Percentiles rank a stretch among this genome's conserved stretches.
Conservation (phyloP, 1,284 basidiomycete genomes). For the Leucoagaricus sp. region DNA sequence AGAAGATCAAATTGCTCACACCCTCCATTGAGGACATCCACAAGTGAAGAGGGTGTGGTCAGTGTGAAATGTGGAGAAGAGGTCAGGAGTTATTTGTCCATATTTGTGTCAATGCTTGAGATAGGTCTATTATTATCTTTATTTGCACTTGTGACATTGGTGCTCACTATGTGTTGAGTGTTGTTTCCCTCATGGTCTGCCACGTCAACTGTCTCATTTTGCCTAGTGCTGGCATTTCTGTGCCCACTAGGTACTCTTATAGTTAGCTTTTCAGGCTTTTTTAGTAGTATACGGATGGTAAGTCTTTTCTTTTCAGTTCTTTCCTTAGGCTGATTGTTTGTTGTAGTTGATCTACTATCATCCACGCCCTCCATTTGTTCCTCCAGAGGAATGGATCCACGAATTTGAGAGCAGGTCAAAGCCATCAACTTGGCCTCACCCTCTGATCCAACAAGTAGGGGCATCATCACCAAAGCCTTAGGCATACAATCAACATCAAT, state of each 20-base stretch:
- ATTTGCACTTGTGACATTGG: neutral
- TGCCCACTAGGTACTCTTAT: neutral
- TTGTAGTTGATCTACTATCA: neutral
- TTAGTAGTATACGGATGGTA: no score
- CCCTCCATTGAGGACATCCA: neutral
- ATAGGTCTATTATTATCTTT: neutral
- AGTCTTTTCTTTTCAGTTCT: neutral
- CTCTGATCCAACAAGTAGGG: slow-evolving; percentile 3
- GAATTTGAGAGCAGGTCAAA: neutral
- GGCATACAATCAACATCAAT: neutral
- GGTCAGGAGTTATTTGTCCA: neutral
- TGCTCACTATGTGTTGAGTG: neutral
- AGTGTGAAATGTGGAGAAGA: neutral
- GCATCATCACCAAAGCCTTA: neutral
- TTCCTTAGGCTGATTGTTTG: neutral
- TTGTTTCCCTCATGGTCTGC: no score
- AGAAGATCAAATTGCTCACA: neutral
- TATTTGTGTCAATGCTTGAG: neutral
- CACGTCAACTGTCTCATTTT: no score
- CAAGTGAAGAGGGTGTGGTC: neutral
- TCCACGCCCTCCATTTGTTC: neutral
- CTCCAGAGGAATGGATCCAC: neutral
- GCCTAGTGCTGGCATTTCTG: neutral
- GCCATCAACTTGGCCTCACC: slow-evolving; percentile 1
- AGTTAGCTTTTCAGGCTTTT: no score